Percentiles rank a stretch among this genome's conserved stretches.
Evolutionary conservation across 805 yeast genomes (phyloP).

Genomic region (Sugiyamaella floridensis): DNA sequence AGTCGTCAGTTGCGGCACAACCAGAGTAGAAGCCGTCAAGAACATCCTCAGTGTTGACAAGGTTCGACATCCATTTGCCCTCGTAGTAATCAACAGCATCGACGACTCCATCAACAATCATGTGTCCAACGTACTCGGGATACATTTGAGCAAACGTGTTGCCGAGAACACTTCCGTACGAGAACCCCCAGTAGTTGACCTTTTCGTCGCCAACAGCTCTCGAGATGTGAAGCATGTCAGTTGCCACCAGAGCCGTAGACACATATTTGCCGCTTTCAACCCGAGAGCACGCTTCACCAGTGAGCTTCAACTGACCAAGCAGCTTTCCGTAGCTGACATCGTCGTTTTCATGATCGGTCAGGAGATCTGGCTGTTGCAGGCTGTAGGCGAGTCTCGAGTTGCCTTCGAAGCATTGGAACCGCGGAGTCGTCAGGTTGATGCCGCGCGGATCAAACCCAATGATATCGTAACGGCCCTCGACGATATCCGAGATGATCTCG

Average conservation of each 20-base stretch:
- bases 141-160: constrained; percentile 22
- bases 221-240: constrained; percentile 22
- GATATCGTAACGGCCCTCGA: constrained; percentile 16
- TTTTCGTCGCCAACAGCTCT: constrained; percentile 20
- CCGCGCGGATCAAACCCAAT: constrained; percentile 24
- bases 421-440: constrained; percentile 17
- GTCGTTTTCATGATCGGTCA: constrained; percentile 3
- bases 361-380: neutral
- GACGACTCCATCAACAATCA: constrained; percentile 22
- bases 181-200: constrained; percentile 24
- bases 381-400: neutral
- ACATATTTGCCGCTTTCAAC: constrained; percentile 12
- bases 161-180: constrained; percentile 21
- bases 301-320: constrained; percentile 10
- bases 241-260: constrained; percentile 20
- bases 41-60: constrained; percentile 17
- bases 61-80: constrained; percentile 16
- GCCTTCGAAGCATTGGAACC: constrained; percentile 13
- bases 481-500: constrained; percentile 6
- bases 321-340: constrained; percentile 12
- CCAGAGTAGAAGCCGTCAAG: constrained; percentile 10
- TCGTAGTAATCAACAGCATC: constrained; percentile 17
- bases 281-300: constrained; percentile 13
- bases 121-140: constrained; percentile 16
- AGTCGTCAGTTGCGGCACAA: constrained; percentile 7